Base-by-base conservation (phyloP, 2,329 filamentous ascomycete genomes). In the Aureobasidium sp. region DNA sequence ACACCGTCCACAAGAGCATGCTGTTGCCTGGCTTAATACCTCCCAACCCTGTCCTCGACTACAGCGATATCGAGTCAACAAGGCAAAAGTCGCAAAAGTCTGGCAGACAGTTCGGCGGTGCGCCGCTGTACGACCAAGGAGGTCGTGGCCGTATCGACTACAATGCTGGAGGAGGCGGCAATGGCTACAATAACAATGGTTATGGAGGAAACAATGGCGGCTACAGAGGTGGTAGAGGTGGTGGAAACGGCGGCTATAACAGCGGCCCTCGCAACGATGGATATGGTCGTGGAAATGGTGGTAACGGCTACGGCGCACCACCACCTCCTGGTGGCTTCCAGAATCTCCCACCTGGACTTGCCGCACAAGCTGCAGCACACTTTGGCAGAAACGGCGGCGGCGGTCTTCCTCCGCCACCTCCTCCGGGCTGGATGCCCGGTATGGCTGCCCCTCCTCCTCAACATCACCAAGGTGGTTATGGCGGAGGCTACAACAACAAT, bases 1-100 rank as follows among this genome's bases (percentile, higher is more conserved):
- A 78, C 10, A 82, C 89, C 67, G 78, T 84, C 4, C 94, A 99
- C 75, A 96, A 96, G 71, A 96, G 92, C 6, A 95, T 96, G 88
- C 81, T 99, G 15, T 80, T 99, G 37, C 86, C 90, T 2, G 94
- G 94, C 13, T 85, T 92, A 40, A 85, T 87, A 67, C 80, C 92
- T 60, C 84, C 88, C 4, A 75, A 81, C 1, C 84, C 89, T 1
- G 87, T 84, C 10, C 82, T 99, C 1, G 88, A 89, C 61, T 81
- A 83, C 35, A 83, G 82, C 61, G 92, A 96, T 69, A 84, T 93
- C 58, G 87, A 92, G 64, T 80, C 82, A 8, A 82, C 92, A 45
- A 84, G 85, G 69, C 80, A 81, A 57, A 86, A 87, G 70, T 78
- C 86, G 35, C 78, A 82, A 59, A 81, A 83, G 62, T 79, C 81